Evolutionary conservation across 2,329 filamentous ascomycete species (phyloP).

Genomic region (Arthroderma uncinatum): DNA sequence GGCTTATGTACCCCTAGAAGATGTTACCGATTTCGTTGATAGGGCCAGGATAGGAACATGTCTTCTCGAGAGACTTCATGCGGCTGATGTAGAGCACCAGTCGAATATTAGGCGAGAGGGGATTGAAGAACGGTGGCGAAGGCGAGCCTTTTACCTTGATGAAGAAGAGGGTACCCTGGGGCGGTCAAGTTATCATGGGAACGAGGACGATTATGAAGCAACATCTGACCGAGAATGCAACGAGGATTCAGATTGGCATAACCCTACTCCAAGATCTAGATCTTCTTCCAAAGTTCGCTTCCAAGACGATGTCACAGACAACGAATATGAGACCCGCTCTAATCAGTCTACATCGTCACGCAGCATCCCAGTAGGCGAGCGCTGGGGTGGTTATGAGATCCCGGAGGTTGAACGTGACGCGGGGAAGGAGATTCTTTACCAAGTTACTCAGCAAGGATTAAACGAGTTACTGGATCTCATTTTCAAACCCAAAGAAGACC

Average conservation of each 20-base stretch:
- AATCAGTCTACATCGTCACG: conserved; percentile 63
- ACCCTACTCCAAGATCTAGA: conserved; percentile 47
- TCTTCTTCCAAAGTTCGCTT: conserved; percentile 73
- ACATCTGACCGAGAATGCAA: conserved; percentile 26
- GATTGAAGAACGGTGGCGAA: conserved; percentile 62
- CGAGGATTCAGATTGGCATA: conserved; percentile 23
- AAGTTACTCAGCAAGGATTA: conserved; percentile 82
- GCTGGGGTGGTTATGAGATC: conserved; percentile 68
- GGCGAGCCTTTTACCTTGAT: conserved; percentile 70
- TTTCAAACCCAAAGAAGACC: conserved; percentile 69
- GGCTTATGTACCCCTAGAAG: conserved; percentile 30
- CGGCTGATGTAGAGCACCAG: conserved; percentile 26
- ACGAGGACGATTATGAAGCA: conserved; percentile 45
- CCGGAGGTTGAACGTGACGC: conserved; percentile 71
- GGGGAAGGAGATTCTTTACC: conserved; percentile 79
- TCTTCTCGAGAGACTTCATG: conserved; percentile 27
- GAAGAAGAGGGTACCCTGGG: conserved; percentile 66
- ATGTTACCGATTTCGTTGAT: conserved; percentile 35
- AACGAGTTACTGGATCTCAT: conserved; percentile 83
- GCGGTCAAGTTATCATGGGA: conserved; percentile 48
- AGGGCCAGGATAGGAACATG: conserved; percentile 31
- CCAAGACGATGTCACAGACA: conserved; percentile 53
- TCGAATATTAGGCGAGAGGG: conserved; percentile 28
- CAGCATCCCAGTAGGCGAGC: conserved; percentile 53
- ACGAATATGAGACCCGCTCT: conserved; percentile 59